Percentiles rank a stretch among this genome's conserved stretches.
These are phyloP conservation scores for Sporisorium reilianum DNA, from an alignment of 1,284 basidiomycete species.

Conservation along the genomic window DNA sequence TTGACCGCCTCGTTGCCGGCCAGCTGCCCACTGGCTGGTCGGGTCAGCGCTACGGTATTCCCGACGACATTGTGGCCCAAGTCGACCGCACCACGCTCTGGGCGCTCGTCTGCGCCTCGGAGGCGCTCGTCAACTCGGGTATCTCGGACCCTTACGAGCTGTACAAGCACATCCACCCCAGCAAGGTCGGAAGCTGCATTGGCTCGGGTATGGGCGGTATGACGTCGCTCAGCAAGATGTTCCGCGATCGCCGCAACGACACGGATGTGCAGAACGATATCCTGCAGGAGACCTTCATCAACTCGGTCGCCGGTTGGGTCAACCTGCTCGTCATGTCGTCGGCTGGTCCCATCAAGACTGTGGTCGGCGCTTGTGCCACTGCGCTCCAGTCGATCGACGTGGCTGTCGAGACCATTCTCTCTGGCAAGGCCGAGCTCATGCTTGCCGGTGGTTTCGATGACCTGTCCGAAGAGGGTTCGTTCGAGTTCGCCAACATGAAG, in stretches of 20 bases:
- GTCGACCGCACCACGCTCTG: conserved; percentile 94
- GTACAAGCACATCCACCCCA: conserved; percentile 89
- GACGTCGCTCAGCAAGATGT: conserved; percentile 77
- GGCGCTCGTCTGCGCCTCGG: conserved; percentile 93
- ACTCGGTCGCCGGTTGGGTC: conserved; percentile 82
- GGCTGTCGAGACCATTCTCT: conserved; percentile 92
- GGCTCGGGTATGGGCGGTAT: conserved; percentile 95
- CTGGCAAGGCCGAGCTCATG: conserved; percentile 98
- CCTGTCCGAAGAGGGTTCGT: conserved; percentile 95
- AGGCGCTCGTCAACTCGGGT: conserved; percentile 94
- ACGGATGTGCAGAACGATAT: conserved; percentile 98
- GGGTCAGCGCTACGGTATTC: conserved; percentile 94
- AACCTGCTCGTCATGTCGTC: conserved; percentile 78
- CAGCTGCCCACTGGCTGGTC: conserved; percentile 98
- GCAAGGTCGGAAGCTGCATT: conserved; percentile 77
- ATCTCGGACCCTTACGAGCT: conserved; percentile 90
- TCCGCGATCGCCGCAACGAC: conserved; percentile 97
- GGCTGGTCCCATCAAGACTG: conserved; percentile 93
- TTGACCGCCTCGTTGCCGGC: conserved; percentile 93
- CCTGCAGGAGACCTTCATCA: conserved; percentile 85
- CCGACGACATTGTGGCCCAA: conserved; percentile 95
- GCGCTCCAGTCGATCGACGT: conserved; percentile 98
- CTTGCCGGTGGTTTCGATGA: conserved; percentile 98
- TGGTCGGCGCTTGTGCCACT: conserved; percentile 97
- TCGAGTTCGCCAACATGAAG: conserved; percentile 97